Base-by-base conservation (phyloP, 352 stramenopile species). In the Globisporangium heterothallicum region DNA sequence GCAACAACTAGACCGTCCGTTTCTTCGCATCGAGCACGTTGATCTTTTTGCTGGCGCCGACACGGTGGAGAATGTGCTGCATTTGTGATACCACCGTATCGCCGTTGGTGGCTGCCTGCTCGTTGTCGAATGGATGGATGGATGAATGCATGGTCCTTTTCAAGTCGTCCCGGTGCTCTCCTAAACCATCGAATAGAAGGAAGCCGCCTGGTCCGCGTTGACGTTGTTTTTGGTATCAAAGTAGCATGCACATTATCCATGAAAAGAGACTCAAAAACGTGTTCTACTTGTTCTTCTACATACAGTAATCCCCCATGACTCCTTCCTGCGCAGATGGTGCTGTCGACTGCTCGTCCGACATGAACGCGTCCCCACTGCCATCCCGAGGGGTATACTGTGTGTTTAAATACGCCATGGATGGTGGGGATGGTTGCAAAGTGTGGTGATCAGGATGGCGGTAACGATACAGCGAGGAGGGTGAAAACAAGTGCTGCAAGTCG, bases 61-160 rank as follows among this genome's bases (percentile, higher is more conserved):
- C n/a, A 38, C 32, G 32, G 32, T 16, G 32, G 32, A 18, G 12
- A 38, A 6, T 38, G 14, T 38, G 32, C 32, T 38, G 32, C 32
- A 4, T 38, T 38, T 38, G n/a, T 52, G 45, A 19, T 21, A 30
- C 8, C 27, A 52, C 32, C 0, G 34, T 35, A 25, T 53, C 47
- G 47, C 47, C 47, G 47, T 26, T 38, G 3, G 32, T n/a, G 24
- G 13, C 34, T 53, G 47, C 47, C 24, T 53, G 47, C 30, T 36
- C n/a, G 16, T 21, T 45, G 34, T 16, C 9, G 21, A 27, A 43
- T 16, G 25, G 14, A 32, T 7, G 32, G 18, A 30, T 53, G 34
- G 19, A 42, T 51, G 32, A 30, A 51, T 52, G n/a, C n/a, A n/a
- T n/a, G n/a, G n/a, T n/a, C n/a, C n/a, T n/a, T n/a, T n/a, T n/a